Evolutionary conservation across 805 yeast genomes (phyloP).

Genomic region (Saturnispora sekii): DNA sequence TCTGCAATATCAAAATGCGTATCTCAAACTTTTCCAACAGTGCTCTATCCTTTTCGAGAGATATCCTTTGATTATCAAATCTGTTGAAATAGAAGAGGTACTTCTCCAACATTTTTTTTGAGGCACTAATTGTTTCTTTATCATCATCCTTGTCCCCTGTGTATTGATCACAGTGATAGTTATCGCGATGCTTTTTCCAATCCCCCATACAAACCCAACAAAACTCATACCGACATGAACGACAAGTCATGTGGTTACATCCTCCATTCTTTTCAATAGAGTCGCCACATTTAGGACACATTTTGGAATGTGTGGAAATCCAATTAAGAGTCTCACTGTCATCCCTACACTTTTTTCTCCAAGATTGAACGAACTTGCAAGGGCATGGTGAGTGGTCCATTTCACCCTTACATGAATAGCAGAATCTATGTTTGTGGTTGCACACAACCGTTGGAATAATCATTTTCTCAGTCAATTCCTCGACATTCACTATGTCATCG

Average conservation of each 20-base stretch:
- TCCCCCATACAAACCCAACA: constrained; percentile 87
- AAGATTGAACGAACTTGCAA: constrained; percentile 53
- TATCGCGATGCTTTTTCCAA: constrained; percentile 63
- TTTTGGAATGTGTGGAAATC: constrained; percentile 76
- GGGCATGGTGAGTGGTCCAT: constrained; percentile 74
- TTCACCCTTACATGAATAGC: constrained; percentile 65
- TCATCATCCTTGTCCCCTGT: constrained; percentile 38
- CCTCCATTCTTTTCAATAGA: constrained; percentile 92
- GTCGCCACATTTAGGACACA: constrained; percentile 74
- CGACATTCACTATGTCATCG: constrained; percentile 18
- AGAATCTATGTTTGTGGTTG: constrained; percentile 56
- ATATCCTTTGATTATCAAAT: constrained; percentile 65
- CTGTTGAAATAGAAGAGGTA: constrained; percentile 70
- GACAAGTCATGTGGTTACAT: constrained; percentile 92
- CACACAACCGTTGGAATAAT: constrained; percentile 65
- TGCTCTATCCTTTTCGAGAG: constrained; percentile 61
- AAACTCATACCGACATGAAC: constrained; percentile 65
- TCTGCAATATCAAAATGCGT: constrained; percentile 57
- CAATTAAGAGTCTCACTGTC: constrained; percentile 86
- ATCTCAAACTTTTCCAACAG: constrained; percentile 54
- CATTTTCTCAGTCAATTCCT: constrained; percentile 19
- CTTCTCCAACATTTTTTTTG: constrained; percentile 44
- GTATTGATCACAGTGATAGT: constrained; percentile 48
- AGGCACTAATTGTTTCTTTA: constrained; percentile 24
- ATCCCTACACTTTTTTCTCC: constrained; percentile 75